phyloP scores from a whole-genome alignment of 441 rosid genomes.

The Gossypium schwendimanii region DNA sequence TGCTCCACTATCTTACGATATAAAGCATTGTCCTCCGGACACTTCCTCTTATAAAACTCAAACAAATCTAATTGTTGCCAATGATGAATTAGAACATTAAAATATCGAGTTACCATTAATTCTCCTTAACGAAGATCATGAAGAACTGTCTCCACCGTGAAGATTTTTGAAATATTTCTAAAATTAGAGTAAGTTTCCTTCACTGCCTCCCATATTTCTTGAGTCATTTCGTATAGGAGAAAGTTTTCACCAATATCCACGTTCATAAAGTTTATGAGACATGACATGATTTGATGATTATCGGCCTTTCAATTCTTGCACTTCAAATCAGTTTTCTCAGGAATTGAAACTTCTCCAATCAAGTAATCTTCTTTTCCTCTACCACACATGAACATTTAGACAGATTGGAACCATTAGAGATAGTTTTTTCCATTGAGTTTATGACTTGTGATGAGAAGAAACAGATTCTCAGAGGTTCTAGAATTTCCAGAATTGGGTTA shows the following conservation, averaged over 20 bases:
- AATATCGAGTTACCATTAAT: not conserved
- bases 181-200: not conserved
- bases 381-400: not conserved
- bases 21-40: no score
- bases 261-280: not conserved
- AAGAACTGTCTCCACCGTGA: not conserved
- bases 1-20: no score
- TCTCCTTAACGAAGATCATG: not conserved
- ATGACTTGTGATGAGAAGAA: not conserved
- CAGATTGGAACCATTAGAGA: not conserved
- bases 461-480: not conserved
- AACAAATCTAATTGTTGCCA: not conserved
- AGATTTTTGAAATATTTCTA: no score
- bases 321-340: not conserved
- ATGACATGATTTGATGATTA: not conserved
- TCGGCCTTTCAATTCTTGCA: not conserved
- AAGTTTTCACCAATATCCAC: not conserved
- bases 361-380: not conserved
- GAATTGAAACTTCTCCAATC: not conserved
- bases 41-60: not conserved
- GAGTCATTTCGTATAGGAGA: not conserved
- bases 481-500: not conserved
- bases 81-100: not conserved
- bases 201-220: not conserved
- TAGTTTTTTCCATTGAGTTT: not conserved